These are phyloP conservation scores for Mrakia blollopis DNA, from an alignment of 768 basidiomycete species.

Conservation along the genomic window DNA sequence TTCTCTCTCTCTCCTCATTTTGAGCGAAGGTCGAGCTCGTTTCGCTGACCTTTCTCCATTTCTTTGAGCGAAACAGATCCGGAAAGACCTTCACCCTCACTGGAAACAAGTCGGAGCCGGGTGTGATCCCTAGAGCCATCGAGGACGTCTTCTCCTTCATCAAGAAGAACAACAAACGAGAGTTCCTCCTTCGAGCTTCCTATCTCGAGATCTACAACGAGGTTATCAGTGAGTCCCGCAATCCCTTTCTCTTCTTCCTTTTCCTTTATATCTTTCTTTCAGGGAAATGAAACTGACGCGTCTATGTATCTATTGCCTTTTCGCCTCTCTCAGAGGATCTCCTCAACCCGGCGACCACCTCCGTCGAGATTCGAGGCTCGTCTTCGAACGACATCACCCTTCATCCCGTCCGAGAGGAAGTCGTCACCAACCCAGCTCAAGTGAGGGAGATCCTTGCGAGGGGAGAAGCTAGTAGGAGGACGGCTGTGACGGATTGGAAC, in stretches of 20 bases:
- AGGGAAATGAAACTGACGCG: not conserved
- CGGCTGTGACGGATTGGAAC: slow-evolving; percentile 99
- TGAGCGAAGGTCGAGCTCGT: no score
- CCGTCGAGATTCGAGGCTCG: slow-evolving; percentile 36
- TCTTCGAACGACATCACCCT: slow-evolving; percentile 29
- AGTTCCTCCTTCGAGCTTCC: slow-evolving; percentile 90
- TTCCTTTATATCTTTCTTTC: no score
- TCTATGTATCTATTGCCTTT: not conserved
- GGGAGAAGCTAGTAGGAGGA: slow-evolving; percentile 80
- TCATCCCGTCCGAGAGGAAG: slow-evolving; percentile 74
- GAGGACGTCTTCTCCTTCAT: slow-evolving; percentile 85
- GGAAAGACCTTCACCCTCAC: slow-evolving; percentile 68
- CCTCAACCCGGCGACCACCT: slow-evolving; percentile 62
- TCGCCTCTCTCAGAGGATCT: slow-evolving; percentile 44
- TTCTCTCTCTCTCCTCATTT: not conserved
- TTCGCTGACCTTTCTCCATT: not conserved
- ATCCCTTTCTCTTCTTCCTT: not conserved
- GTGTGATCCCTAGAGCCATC: slow-evolving; percentile 90
- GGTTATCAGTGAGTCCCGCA: slow-evolving; percentile 27
- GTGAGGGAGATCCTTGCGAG: slow-evolving; percentile 78
- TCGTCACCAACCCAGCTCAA: slow-evolving; percentile 81
- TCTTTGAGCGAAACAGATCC: slow-evolving; percentile 38
- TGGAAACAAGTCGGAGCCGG: slow-evolving; percentile 66
- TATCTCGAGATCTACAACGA: slow-evolving; percentile 96
- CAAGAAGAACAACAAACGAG: slow-evolving; percentile 63